Evolutionary conservation across 345 rosid genomes (phyloP), one percentile per base, ranked within the genome.

Genomic region (Gossypium australe): DNA sequence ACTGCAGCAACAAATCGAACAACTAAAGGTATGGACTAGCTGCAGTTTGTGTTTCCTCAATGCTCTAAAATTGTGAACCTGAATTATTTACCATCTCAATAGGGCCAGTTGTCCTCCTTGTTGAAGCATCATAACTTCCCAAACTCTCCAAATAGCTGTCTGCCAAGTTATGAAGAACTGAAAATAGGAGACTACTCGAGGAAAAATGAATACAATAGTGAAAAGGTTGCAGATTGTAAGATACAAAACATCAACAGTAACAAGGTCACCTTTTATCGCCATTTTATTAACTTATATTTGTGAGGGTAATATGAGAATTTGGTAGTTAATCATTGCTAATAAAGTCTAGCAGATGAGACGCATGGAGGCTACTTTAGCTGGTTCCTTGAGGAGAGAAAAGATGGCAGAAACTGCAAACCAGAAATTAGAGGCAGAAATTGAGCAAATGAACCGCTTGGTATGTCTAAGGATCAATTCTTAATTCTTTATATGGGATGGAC

Each of bases 1-100:
- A 56, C 84, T 94, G 76, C 97, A 94, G 79, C 90, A 79, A 72
- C 93, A 94, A 86, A 89, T 94, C 78, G 89, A 85, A 80, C 89
- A 86, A 48, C 80, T 94, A 44, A 92, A 94, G 97, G 97, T 88
- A 82, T 29, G 16, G 47, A 48, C 49, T 58, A 74, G 18, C 64
- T 61, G 29, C 48, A 55, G 70, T 69, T 25, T 67, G 25, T 56
- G 62, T 59, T 52, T 69, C 20, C 74, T 69, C 67, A 73, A 71
- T 44, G 48, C n/a, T 68, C 74, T 9, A 51, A 74, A 49, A 67
- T 7, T 53, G 63, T 69, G 56, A 78, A 74, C 52, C 76, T 75
- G 75, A 78, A 51, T 47, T 60, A 24, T 62, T 67, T 44, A 71
- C 76, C 67, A 71, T 43, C 72, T 73, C 58, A 67, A 82, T 80